phyloP scores from a whole-genome alignment of 2,329 filamentous ascomycete genomes.

The Pseudogymnoascus sp. region DNA sequence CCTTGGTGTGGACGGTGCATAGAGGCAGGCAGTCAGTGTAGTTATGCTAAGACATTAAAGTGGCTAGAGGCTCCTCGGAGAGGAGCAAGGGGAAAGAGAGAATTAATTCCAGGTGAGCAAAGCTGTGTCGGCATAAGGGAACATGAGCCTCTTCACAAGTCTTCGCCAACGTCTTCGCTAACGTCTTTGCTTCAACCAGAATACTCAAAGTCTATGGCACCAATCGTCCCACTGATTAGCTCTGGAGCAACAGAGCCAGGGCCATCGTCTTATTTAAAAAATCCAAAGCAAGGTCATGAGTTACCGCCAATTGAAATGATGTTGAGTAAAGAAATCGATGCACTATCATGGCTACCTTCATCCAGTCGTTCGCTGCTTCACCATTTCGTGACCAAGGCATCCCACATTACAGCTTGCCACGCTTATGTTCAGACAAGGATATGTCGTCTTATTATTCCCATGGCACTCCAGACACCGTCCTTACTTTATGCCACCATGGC shows the following conservation, averaged over 20 bases:
- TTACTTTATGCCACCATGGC: slow-evolving; percentile 36
- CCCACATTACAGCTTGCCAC: slow-evolving; percentile 33
- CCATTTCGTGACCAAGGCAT: slow-evolving; percentile 34
- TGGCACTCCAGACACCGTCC: slow-evolving; percentile 35
- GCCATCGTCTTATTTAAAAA: background rate
- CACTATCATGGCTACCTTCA: slow-evolving; percentile 29
- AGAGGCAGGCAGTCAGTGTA: slow-evolving; percentile 29
- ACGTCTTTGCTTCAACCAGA: background rate
- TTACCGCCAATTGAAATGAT: slow-evolving; percentile 14
- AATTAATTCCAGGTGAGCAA: slow-evolving; percentile 29
- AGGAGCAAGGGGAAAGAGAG: slow-evolving; percentile 30
- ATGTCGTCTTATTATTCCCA: slow-evolving; percentile 35
- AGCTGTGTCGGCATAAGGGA: slow-evolving; percentile 22
- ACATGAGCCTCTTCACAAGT: background rate
- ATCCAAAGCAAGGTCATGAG: background rate
- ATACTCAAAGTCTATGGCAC: background rate
- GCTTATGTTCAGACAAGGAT: slow-evolving; percentile 33
- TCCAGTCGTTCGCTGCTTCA: slow-evolving; percentile 31
- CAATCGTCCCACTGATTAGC: background rate
- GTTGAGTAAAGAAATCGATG: slow-evolving; percentile 27
- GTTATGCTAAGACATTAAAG: slow-evolving; percentile 34
- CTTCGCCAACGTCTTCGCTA: background rate
- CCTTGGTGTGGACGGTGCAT: slow-evolving; percentile 33
- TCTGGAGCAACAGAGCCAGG: background rate
- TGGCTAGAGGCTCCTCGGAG: slow-evolving; percentile 35